Evolutionary conservation across 1,284 basidiomycete species (phyloP).

Genomic region (Anthracocystis panici-leucophaei): DNA sequence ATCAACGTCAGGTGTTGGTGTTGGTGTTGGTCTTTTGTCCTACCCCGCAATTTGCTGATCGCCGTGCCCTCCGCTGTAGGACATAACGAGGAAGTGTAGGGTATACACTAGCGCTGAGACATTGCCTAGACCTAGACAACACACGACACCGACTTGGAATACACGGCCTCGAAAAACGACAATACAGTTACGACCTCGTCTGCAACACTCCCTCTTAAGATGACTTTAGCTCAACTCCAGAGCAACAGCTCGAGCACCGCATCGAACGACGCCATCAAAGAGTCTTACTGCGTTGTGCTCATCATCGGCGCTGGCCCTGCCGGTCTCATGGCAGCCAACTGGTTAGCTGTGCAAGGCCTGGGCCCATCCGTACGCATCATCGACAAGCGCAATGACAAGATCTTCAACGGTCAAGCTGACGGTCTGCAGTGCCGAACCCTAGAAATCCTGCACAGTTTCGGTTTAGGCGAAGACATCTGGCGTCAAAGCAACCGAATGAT

Average conservation of each 20-base stretch:
- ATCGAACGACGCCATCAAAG: constrained; percentile 14
- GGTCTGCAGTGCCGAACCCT: constrained; percentile 40
- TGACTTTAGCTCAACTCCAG: constrained; percentile 7
- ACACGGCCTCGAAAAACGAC: background rate
- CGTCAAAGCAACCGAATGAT: constrained; percentile 45
- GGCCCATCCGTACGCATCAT: constrained; percentile 37
- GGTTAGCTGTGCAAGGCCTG: constrained; percentile 33
- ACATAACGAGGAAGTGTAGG: background rate
- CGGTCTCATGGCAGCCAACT: constrained; percentile 39
- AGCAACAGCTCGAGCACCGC: background rate
- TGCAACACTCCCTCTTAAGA: background rate
- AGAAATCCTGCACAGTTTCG: constrained; percentile 43
- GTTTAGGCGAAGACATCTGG: constrained; percentile 33
- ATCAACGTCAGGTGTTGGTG: background rate
- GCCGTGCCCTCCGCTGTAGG: background rate
- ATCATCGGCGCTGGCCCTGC: constrained; percentile 69
- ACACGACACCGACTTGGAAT: background rate
- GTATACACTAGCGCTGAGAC: background rate
- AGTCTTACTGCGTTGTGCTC: constrained; percentile 72
- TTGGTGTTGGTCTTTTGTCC: constrained; percentile 11
- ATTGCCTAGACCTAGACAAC: too few species aligned
- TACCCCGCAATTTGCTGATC: constrained; percentile 9
- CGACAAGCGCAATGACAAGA: constrained; percentile 44
- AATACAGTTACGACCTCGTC: background rate
- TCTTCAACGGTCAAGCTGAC: constrained; percentile 45